phyloP scores from a whole-genome alignment of 2,329 filamentous ascomycete genomes.

The Trichoderma lentiforme region DNA sequence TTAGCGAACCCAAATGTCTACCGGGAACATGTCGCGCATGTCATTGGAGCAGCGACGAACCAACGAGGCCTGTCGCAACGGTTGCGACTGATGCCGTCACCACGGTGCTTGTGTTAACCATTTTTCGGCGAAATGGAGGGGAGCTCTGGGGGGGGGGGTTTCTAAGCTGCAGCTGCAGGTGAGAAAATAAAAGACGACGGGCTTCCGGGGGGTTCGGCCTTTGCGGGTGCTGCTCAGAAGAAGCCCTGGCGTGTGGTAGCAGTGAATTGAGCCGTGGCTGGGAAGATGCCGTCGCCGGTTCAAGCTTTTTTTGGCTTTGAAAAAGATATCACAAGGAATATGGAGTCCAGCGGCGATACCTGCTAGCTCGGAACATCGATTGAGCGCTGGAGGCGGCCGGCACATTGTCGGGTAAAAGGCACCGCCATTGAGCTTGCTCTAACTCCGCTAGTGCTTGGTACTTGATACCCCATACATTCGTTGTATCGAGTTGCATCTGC shows the following conservation, averaged over 20 bases:
- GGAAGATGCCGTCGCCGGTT: conserved; percentile 11
- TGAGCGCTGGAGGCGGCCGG: conserved; percentile 20
- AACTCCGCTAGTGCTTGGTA: background rate
- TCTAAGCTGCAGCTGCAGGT: background rate
- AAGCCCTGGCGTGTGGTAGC: background rate
- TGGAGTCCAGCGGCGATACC: conserved; percentile 12
- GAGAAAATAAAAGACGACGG: conserved; percentile 10
- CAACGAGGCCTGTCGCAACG: conserved; percentile 56
- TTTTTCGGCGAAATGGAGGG: conserved; percentile 24
- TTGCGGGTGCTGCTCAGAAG: background rate
- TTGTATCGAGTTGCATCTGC: background rate
- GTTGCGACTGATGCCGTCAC: conserved; percentile 61
- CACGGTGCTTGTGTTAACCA: conserved; percentile 52
- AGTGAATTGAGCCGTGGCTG: conserved; percentile 6
- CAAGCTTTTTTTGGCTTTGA: background rate
- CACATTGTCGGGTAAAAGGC: conserved; percentile 24
- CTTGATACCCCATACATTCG: background rate
- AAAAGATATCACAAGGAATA: conserved; percentile 16
- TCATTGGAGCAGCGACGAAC: conserved; percentile 38
- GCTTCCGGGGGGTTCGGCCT: conserved; percentile 2
- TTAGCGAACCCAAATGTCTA: conserved; percentile 22
- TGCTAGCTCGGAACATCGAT: conserved; percentile 22
- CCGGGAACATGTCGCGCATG: background rate
- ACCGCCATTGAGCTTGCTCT: background rate
- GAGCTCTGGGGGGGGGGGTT: background rate